These are phyloP conservation scores for Verticillium klebahnii DNA, from an alignment of 2,329 filamentous ascomycete genomes.

Conservation along the genomic window DNA sequence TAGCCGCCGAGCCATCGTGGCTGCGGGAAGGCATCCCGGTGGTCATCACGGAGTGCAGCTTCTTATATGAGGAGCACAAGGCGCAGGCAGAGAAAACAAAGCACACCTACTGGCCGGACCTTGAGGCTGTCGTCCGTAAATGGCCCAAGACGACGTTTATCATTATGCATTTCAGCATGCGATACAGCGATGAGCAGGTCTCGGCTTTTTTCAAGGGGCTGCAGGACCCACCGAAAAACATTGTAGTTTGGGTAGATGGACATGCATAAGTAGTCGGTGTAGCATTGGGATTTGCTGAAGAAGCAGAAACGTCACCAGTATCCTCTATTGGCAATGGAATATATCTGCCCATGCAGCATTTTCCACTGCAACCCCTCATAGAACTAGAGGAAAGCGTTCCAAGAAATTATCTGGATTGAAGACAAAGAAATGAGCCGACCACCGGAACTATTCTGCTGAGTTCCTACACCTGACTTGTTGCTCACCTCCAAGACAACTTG, in stretches of 20 bases:
- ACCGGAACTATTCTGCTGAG: too few relatives aligned
- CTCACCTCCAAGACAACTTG: too few relatives aligned
- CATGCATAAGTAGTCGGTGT: background rate
- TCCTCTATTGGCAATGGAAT: too few relatives aligned
- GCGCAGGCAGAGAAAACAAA: conserved; percentile 39
- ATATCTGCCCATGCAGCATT: too few relatives aligned
- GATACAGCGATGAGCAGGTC: conserved; percentile 34
- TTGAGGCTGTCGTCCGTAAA: conserved; percentile 37
- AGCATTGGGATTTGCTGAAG: too few relatives aligned
- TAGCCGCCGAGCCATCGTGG: conserved; percentile 35
- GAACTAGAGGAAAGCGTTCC: background rate
- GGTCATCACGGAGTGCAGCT: conserved; percentile 46
- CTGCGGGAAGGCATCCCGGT: conserved; percentile 33
- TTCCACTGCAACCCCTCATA: too few relatives aligned
- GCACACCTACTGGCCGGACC: conserved; percentile 41
- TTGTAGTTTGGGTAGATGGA: conserved; percentile 43
- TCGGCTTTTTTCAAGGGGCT: conserved; percentile 34
- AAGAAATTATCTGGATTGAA: background rate
- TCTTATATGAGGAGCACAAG: conserved; percentile 36
- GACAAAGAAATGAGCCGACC: background rate
- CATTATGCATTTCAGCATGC: conserved; percentile 41
- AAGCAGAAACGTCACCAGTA: too few relatives aligned
- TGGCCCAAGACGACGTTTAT: conserved; percentile 40
- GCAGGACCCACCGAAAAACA: conserved; percentile 33
- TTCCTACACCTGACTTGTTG: too few relatives aligned